Evolutionary conservation across 257 asterid genomes (phyloP).

Genomic region (Salvia splendens): DNA sequence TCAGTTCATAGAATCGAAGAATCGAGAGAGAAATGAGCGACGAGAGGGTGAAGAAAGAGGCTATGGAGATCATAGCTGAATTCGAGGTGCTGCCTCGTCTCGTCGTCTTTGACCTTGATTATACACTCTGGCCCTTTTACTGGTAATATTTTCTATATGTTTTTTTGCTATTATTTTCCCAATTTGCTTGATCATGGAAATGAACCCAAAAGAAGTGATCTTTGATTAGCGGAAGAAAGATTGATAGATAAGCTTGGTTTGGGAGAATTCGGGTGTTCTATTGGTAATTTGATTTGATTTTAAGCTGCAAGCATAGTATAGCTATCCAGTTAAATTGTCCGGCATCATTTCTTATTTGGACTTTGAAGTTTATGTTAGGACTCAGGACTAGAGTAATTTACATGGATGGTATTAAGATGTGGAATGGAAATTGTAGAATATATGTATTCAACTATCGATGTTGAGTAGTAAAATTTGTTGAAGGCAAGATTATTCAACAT

Average conservation of each 20-base stretch:
- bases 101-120: constrained; percentile 81
- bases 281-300: not conserved
- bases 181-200: not conserved
- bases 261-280: not conserved
- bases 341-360: not conserved
- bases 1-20: no score
- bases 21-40: constrained; percentile 57
- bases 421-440: not conserved
- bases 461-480: not conserved
- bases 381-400: no score
- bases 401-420: not conserved
- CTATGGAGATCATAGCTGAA: constrained; percentile 61
- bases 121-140: constrained; percentile 74
- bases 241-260: not conserved
- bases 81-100: constrained; percentile 80
- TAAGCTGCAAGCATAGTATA: not conserved
- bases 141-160: constrained; percentile 40
- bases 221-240: not conserved
- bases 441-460: not conserved
- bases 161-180: not conserved
- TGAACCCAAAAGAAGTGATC: not conserved
- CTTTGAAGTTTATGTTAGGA: not conserved
- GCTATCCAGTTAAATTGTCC: not conserved
- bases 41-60: constrained; percentile 75
- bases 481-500: constrained; percentile 14